Percentiles rank a stretch among this genome's conserved stretches.
Evolutionary conservation across 176 grass and related monocot genomes (phyloP).

Genomic region (Musa schizocarpa): DNA sequence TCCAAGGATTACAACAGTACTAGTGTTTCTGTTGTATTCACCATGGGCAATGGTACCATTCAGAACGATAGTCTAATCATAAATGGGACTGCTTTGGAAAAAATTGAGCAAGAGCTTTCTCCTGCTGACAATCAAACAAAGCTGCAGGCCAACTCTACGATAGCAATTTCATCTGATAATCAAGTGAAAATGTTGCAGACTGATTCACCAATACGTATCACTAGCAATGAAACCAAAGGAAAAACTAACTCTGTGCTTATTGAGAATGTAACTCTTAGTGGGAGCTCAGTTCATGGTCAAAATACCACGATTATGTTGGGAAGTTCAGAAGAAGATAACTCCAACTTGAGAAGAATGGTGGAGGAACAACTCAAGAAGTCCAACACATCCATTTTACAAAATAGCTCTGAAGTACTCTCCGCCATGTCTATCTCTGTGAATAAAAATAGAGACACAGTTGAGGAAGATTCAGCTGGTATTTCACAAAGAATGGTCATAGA

Average conservation of each 20-base stretch:
- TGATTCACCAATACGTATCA: background rate
- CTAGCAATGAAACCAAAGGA: background rate
- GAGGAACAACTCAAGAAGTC: background rate
- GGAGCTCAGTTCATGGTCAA: background rate
- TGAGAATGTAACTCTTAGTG: background rate
- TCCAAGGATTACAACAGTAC: background rate
- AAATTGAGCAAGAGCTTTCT: background rate
- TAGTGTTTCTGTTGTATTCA: background rate
- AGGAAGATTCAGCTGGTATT: background rate
- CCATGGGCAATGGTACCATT: background rate
- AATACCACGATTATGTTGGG: background rate
- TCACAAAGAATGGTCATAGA: background rate
- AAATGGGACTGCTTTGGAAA: background rate
- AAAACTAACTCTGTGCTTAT: background rate
- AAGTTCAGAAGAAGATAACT: background rate
- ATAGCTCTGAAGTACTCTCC: background rate
- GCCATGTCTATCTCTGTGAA: background rate
- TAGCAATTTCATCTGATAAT: background rate
- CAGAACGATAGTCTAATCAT: background rate
- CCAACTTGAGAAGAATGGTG: background rate
- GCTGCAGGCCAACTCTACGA: background rate
- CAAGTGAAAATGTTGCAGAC: background rate
- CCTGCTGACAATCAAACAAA: background rate
- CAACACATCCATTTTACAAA: background rate
- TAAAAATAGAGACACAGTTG: background rate